Conservation (phyloP, 2,329 filamentous ascomycete genomes). For the Grosmannia penicillata region DNA sequence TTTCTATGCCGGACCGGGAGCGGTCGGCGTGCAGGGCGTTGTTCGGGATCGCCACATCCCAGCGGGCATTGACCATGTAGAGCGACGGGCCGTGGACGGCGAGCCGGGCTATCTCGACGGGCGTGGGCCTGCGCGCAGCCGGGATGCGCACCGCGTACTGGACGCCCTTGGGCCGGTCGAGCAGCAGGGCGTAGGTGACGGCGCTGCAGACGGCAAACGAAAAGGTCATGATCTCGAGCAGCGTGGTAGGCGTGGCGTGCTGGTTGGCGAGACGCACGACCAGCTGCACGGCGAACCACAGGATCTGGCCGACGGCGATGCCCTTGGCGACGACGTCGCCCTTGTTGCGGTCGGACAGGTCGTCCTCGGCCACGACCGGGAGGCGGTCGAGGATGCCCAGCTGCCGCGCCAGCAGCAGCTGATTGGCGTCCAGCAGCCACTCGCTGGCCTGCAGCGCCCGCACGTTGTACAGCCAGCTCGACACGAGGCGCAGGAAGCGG, state of each 20-base stretch:
- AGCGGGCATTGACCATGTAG: neutral
- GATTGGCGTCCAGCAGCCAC: slow-evolving; percentile 10
- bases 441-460: neutral
- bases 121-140: neutral
- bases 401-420: slow-evolving; percentile 11
- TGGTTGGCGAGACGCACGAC: slow-evolving; percentile 10
- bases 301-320: slow-evolving; percentile 13
- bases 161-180: slow-evolving; percentile 8
- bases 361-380: slow-evolving; percentile 9
- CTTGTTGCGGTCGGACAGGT: slow-evolving; percentile 13
- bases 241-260: slow-evolving; percentile 13
- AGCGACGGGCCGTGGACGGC: neutral
- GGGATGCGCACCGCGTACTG: neutral
- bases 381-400: slow-evolving; percentile 11
- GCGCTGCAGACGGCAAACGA: slow-evolving; percentile 11
- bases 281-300: slow-evolving; percentile 13
- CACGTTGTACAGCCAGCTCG: neutral
- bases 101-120: neutral
- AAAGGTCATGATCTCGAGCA: slow-evolving; percentile 12
- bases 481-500: neutral
- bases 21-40: slow-evolving; percentile 1
- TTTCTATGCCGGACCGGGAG: neutral
- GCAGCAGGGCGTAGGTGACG: slow-evolving; percentile 5
- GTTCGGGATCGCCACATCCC: slow-evolving; percentile 2
- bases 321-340: slow-evolving; percentile 13